phyloP scores from a whole-genome alignment of 345 rosid species.

The Linum lewisii region DNA sequence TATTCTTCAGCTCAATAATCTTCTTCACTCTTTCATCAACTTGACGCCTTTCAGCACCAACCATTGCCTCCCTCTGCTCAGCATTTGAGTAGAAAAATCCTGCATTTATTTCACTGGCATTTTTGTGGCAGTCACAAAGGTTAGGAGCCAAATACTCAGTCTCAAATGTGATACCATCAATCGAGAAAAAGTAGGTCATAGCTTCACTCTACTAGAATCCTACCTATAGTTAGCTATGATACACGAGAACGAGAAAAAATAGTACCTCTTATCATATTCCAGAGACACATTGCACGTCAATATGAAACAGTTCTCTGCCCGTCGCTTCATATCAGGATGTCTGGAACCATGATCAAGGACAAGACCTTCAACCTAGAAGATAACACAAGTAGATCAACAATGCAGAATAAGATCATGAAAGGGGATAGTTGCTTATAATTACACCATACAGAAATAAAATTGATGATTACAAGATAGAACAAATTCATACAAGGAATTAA shows the following conservation, averaged over 20 bases:
- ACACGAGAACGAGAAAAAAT: background rate
- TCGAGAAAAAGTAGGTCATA: background rate
- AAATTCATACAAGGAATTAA: background rate
- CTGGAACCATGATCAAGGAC: slow-evolving; percentile 98
- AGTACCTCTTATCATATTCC: slow-evolving; percentile 92
- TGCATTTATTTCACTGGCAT: slow-evolving; percentile 84
- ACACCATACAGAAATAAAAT: background rate
- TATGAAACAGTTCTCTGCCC: slow-evolving; percentile 89
- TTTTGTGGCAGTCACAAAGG: background rate
- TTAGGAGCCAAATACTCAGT: slow-evolving; percentile 27
- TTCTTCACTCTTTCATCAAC: slow-evolving; percentile 82
- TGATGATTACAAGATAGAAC: background rate
- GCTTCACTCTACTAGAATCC: background rate
- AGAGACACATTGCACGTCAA: slow-evolving; percentile 91
- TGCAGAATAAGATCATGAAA: background rate
- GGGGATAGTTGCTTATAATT: background rate
- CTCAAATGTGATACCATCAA: slow-evolving; percentile 3
- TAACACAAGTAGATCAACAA: background rate
- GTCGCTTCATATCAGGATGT: slow-evolving; percentile 98
- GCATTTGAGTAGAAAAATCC: slow-evolving; percentile 99
- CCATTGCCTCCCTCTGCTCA: slow-evolving; percentile 97
- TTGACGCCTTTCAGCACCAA: slow-evolving; percentile 81
- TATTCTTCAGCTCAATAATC: slow-evolving; percentile 79
- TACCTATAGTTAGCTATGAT: background rate
- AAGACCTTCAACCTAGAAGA: slow-evolving; percentile 79